Conservation (phyloP, 495 filamentous ascomycete species). For the Talaromyces stipitatus region DNA sequence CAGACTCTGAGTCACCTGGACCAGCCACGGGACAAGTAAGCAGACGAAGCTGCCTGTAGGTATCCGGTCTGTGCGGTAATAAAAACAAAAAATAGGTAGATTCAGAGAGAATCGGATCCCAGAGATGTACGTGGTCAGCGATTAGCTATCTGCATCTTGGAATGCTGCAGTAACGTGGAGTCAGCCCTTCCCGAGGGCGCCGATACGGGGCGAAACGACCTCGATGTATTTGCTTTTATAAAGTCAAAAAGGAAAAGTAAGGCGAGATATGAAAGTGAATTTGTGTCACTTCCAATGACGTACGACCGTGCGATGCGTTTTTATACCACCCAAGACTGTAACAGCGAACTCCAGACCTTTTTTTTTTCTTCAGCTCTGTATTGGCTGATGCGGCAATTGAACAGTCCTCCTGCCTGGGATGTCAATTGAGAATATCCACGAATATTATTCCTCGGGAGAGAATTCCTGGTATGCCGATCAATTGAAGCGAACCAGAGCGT, state of each 20-base stretch:
- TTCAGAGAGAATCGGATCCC: constrained; percentile 36
- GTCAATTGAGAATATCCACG: neutral
- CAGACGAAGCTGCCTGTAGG: constrained; percentile 20
- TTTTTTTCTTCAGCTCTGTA: neutral
- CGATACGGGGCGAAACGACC: constrained; percentile 14
- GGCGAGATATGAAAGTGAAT: neutral
- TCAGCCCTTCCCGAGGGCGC: constrained; percentile 38
- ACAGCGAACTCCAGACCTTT: neutral
- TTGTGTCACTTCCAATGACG: constrained; percentile 3
- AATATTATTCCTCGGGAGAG: neutral
- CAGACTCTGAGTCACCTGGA: constrained; percentile 41
- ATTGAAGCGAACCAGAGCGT: neutral
- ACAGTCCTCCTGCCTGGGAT: neutral
- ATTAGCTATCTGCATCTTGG: constrained; percentile 47
- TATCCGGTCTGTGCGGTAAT: constrained; percentile 22
- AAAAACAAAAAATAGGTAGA: constrained; percentile 16
- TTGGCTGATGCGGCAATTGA: neutral
- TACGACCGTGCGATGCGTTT: constrained; percentile 1
- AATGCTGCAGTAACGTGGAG: constrained; percentile 39
- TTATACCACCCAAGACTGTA: constrained; percentile 1
- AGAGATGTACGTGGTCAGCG: constrained; percentile 30
- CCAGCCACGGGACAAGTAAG: constrained; percentile 30
- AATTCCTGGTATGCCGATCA: constrained; percentile 9
- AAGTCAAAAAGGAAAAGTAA: neutral
- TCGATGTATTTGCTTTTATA: neutral